Percentiles rank a stretch among this genome's conserved stretches.
phyloP scores from a whole-genome alignment of 2,329 filamentous ascomycete species.

The Tolypocladium album region DNA sequence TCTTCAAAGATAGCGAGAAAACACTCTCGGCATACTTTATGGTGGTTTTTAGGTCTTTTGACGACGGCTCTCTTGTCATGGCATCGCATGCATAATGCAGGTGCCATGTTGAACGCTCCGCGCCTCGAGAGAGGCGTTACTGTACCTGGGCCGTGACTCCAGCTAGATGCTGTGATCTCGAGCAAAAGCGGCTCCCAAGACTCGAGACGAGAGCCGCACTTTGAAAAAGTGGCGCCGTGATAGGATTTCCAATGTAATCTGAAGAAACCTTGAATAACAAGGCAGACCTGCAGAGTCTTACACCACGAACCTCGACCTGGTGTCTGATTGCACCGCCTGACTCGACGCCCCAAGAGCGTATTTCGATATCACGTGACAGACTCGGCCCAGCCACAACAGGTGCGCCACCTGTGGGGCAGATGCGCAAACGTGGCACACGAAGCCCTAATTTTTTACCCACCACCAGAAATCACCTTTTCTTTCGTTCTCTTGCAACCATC shows the following conservation, averaged over 20 bases:
- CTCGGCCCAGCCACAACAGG: constrained; percentile 3
- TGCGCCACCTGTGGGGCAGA: constrained; percentile 9
- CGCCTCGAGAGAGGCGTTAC: background rate
- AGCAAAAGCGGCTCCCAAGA: background rate
- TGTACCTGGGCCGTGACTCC: background rate
- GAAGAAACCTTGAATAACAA: background rate
- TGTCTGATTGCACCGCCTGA: background rate
- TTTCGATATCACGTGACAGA: constrained; percentile 2
- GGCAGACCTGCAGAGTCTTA: background rate
- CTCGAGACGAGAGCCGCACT: background rate
- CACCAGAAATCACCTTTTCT: constrained; percentile 17
- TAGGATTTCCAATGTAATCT: background rate
- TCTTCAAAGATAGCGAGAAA: constrained; percentile 83
- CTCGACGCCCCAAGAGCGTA: background rate
- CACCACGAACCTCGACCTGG: background rate
- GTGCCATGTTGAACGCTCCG: constrained; percentile 50
- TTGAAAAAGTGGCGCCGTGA: no score
- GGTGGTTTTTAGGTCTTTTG: constrained; percentile 86
- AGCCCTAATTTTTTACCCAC: constrained; percentile 29
- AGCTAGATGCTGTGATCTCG: background rate
- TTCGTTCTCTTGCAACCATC: constrained; percentile 15
- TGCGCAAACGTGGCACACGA: constrained; percentile 6
- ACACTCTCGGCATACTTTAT: constrained; percentile 84
- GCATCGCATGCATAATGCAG: constrained; percentile 66
- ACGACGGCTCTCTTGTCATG: constrained; percentile 71